Percentiles rank a stretch among this genome's conserved stretches.
phyloP scores from a whole-genome alignment of 306 rosid species.

The Carpinus fangiana region DNA sequence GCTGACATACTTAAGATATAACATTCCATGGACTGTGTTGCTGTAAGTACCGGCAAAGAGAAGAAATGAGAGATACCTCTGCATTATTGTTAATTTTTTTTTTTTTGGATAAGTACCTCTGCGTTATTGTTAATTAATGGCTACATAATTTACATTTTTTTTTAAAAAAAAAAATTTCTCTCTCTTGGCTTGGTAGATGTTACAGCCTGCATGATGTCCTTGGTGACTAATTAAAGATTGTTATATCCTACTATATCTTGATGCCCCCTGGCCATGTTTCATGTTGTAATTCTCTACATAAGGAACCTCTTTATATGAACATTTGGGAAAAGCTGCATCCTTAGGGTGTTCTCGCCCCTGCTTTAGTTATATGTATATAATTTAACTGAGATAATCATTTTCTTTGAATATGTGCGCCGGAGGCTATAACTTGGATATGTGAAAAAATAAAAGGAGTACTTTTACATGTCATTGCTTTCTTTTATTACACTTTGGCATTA shows the following conservation, averaged over 20 bases:
- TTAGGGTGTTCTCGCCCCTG: neutral
- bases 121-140: neutral
- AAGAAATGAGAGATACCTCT: conserved; percentile 4
- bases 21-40: neutral
- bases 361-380: neutral
- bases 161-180: no score
- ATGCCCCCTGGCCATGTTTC: neutral
- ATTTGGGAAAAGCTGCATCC: neutral
- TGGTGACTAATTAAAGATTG: neutral
- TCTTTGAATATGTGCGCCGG: neutral
- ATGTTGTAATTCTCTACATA: neutral
- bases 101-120: no score
- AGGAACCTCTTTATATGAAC: neutral
- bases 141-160: no score
- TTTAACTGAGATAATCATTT: neutral
- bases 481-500: neutral
- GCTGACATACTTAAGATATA: conserved; percentile 14
- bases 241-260: neutral
- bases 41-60: neutral
- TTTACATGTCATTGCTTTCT: neutral
- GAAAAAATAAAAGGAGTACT: neutral
- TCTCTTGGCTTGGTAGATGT: neutral
- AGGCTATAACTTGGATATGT: neutral
- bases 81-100: neutral
- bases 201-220: neutral